Base-by-base conservation (phyloP, 2,329 filamentous ascomycete species). In the Fusarium subtropicale region DNA sequence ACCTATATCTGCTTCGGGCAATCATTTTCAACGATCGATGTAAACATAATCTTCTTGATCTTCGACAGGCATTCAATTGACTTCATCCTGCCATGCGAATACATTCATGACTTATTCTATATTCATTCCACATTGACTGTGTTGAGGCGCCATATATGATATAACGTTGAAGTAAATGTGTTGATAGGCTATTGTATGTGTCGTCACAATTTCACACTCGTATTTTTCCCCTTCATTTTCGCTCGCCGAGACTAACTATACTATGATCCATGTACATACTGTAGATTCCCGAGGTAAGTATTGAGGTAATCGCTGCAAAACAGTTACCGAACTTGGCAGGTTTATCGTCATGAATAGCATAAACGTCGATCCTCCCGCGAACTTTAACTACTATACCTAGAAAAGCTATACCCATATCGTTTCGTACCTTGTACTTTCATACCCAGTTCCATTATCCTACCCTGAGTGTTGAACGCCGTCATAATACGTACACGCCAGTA, bases 391-490 rank as follows among this genome's bases (percentile, higher is more conserved):
- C 61, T 69, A 44, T 58, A 34, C 39, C 53, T 30, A 52, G 28
- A 60, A 67, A 60, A 52, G 47, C 58, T 26, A 38, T 34, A 52
- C 41, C 58, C 48, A 52, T 46, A 54, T 47, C 61, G 50, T 20
- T 52, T 30, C 48, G 11, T 52, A 52, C 48, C 33, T 52, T 52
- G 56, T 24, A 56, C 39, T 53, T 38, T 31, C 54, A 64, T 41
- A 53, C 36, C 39, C n/a, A 52, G 22, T 54, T 44, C 50, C 54
- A 30, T 58, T 56, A 47, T 44, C 54, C 41, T 56, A 57, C 44
- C 60, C 56, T 42, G 22, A 34, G 51, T 57, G 60, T 58, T 64
- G 53, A 72, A 69, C 62, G 69, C 65, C 68, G 45, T 53, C 53
- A 50, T 62, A 44, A 56, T 39, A 63, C 54, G 61, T 71, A 53